A percentile compares a stretch with the other conserved stretches of the same genome.
Evolutionary conservation across 2,329 filamentous ascomycete species (phyloP).

Genomic region (Ophiosphaerella korrae): DNA sequence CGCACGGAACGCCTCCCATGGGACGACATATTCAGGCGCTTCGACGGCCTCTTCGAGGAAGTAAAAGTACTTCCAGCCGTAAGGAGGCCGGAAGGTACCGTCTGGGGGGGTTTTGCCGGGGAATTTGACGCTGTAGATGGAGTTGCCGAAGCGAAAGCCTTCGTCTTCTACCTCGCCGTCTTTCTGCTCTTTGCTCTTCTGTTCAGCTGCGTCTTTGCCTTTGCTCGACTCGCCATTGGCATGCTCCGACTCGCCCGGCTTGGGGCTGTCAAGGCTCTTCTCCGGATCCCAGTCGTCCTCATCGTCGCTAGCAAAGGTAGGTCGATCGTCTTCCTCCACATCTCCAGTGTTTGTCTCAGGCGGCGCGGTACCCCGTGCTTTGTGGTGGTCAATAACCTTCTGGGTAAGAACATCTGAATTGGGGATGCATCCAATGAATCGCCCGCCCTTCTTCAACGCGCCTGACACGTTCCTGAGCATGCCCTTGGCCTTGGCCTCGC

Average conservation of each 20-base stretch:
- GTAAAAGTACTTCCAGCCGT: conserved; percentile 98
- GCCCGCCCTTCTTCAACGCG: conserved; percentile 87
- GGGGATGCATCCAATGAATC: conserved; percentile 95
- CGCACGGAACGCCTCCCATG: conserved; percentile 96
- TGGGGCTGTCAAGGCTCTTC: conserved; percentile 48
- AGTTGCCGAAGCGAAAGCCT: conserved; percentile 84
- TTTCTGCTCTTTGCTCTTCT: conserved; percentile 51
- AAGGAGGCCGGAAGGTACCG: conserved; percentile 90
- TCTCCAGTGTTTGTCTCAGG: conserved; percentile 40
- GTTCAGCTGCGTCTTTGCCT: conserved; percentile 26
- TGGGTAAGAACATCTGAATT: conserved; percentile 89
- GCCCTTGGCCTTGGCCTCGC: conserved; percentile 81
- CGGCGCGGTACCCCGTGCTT: conserved; percentile 49
- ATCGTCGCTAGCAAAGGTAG: conserved; percentile 44
- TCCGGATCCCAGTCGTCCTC: conserved; percentile 54
- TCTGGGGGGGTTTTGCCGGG: conserved; percentile 81
- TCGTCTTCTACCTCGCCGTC: conserved; percentile 55
- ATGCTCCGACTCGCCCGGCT: conserved; percentile 45
- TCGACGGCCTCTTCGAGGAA: conserved; percentile 96
- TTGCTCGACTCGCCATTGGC: conserved; percentile 25
- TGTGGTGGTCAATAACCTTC: conserved; percentile 78
- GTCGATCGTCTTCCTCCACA: conserved; percentile 40
- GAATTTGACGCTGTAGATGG: conserved; percentile 89
- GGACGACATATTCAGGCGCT: conserved; percentile 95
- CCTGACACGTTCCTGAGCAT: conserved; percentile 95